These are phyloP conservation scores for Mycena alexandri DNA, from an alignment of 768 basidiomycete species.

Conservation along the genomic window DNA sequence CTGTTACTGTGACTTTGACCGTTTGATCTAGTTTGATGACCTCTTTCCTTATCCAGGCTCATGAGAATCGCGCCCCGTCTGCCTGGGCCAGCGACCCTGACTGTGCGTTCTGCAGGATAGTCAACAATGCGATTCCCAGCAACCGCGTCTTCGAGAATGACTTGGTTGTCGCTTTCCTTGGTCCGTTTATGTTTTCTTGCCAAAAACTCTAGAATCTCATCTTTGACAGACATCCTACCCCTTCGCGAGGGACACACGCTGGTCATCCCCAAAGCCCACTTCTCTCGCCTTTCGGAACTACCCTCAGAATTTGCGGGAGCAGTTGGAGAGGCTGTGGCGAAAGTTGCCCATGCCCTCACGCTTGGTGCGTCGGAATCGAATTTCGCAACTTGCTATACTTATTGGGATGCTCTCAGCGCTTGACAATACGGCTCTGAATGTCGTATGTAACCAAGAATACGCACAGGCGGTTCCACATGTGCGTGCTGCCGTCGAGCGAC, in stretches of 20 bases:
- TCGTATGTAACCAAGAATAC: conserved; percentile 87
- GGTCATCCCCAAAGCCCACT: conserved; percentile 77
- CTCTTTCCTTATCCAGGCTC: conserved; percentile 78
- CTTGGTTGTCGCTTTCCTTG: conserved; percentile 73
- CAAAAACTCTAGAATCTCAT: neutral
- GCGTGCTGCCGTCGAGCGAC: conserved; percentile 37
- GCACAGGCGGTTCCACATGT: conserved; percentile 87
- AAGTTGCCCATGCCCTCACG: conserved; percentile 72
- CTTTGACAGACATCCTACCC: conserved; percentile 71
- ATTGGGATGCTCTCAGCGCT: conserved; percentile 55
- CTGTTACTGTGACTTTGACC: neutral
- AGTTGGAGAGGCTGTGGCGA: conserved; percentile 69
- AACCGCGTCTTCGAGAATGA: conserved; percentile 72
- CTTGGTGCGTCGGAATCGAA: conserved; percentile 56
- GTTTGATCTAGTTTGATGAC: conserved; percentile 60
- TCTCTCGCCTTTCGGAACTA: conserved; percentile 73
- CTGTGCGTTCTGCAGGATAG: conserved; percentile 77
- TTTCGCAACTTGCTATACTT: neutral
- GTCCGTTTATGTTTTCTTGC: conserved; percentile 47
- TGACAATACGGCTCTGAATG: conserved; percentile 76
- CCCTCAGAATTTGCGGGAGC: conserved; percentile 71
- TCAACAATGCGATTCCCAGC: conserved; percentile 61
- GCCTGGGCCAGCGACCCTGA: conserved; percentile 56
- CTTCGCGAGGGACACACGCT: conserved; percentile 76
- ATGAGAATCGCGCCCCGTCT: conserved; percentile 60